Evolutionary conservation across 371 early-diverging fungal species (phyloP).

Genomic region (Chytridium lagenaria): DNA sequence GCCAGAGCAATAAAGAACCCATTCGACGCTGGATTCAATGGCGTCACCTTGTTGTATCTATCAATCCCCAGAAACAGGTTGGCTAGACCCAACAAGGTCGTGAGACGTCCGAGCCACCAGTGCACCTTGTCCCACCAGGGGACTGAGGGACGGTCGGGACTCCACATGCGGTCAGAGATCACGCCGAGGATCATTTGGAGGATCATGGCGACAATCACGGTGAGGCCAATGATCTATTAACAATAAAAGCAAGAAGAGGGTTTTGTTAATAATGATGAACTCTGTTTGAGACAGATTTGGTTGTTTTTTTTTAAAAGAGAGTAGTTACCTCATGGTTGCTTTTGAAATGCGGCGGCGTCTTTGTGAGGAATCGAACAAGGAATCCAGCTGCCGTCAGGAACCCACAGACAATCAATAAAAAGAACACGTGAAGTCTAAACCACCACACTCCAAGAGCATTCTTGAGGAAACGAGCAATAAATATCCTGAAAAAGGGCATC

Average conservation of each 20-base stretch:
- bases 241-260: not conserved
- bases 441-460: slow-evolving; percentile 45
- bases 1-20: not conserved
- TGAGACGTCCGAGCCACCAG: slow-evolving; percentile 25
- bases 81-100: not conserved
- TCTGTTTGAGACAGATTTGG: not conserved
- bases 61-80: slow-evolving; percentile 13
- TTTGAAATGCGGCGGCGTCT: slow-evolving; percentile 23
- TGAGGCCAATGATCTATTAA: slow-evolving; percentile 18
- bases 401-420: slow-evolving; percentile 26
- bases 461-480: slow-evolving; percentile 47
- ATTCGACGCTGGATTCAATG: slow-evolving; percentile 40
- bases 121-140: slow-evolving; percentile 23
- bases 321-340: slow-evolving; percentile 12
- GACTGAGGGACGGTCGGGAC: slow-evolving; percentile 11
- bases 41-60: slow-evolving; percentile 15
- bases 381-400: slow-evolving; percentile 20
- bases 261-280: not conserved
- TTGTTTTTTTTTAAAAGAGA: not conserved
- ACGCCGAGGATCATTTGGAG: slow-evolving; percentile 25
- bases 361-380: slow-evolving; percentile 19
- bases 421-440: slow-evolving; percentile 44
- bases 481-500: slow-evolving; percentile 34
- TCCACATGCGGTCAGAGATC: slow-evolving; percentile 16
- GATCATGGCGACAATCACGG: not conserved